These are phyloP conservation scores for Globisporangium canariense DNA, from an alignment of 352 stramenopile genomes.

Conservation along the genomic window DNA sequence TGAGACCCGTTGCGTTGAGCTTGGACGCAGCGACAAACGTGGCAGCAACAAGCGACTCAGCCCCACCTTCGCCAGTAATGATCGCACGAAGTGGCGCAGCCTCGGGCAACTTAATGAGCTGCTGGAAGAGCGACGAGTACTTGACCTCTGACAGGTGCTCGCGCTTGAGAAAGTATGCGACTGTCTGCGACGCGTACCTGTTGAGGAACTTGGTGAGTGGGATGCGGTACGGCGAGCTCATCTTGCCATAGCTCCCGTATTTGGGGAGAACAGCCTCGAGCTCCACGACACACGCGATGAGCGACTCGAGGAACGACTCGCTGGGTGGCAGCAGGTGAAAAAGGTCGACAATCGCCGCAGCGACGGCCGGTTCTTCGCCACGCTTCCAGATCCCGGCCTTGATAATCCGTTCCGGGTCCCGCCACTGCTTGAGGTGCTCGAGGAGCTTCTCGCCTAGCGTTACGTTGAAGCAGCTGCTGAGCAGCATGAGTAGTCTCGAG, in stretches of 20 bases:
- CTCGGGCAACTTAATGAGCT: slow-evolving; percentile 91
- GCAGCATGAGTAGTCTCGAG: slow-evolving; percentile 88
- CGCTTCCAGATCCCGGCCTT: slow-evolving; percentile 92
- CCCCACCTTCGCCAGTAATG: slow-evolving; percentile 84
- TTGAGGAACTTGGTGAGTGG: slow-evolving; percentile 94
- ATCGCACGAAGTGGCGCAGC: slow-evolving; percentile 84
- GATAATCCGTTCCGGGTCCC: slow-evolving; percentile 87
- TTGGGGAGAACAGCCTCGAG: slow-evolving; percentile 90
- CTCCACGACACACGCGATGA: slow-evolving; percentile 95
- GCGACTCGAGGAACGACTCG: slow-evolving; percentile 92
- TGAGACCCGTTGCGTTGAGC: slow-evolving; percentile 33
- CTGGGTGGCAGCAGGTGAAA: slow-evolving; percentile 95
- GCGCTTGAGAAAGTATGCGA: slow-evolving; percentile 88
- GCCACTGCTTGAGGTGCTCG: slow-evolving; percentile 95
- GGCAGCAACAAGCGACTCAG: slow-evolving; percentile 88
- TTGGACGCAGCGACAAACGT: slow-evolving; percentile 88
- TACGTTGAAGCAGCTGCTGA: slow-evolving; percentile 98
- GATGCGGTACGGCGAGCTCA: slow-evolving; percentile 90
- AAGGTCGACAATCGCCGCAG: slow-evolving; percentile 94
- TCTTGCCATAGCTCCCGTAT: slow-evolving; percentile 88
- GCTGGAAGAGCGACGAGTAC: slow-evolving; percentile 93
- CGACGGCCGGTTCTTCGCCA: slow-evolving; percentile 94
- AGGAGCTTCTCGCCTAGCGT: slow-evolving; percentile 97
- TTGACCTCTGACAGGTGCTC: slow-evolving; percentile 79
- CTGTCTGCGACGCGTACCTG: slow-evolving; percentile 79